Evolutionary conservation across 345 rosid species (phyloP).

Genomic region (Citrus cavaleriei): DNA sequence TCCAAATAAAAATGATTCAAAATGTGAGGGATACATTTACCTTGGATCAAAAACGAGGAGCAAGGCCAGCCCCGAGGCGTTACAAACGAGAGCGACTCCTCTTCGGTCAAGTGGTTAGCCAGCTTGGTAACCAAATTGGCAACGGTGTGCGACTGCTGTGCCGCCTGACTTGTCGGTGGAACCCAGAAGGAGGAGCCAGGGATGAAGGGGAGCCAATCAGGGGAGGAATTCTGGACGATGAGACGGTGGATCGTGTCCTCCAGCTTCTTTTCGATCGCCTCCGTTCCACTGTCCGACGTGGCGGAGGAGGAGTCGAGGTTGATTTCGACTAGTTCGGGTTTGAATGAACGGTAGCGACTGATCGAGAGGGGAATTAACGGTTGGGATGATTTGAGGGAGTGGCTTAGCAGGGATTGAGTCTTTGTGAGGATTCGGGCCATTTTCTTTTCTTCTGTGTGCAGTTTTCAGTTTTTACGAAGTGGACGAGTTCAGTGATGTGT

Average conservation of each 20-base stretch:
- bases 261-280: slow-evolving; percentile 18
- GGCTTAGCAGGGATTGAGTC: not conserved
- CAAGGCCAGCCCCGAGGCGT: slow-evolving; percentile 44
- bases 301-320: slow-evolving; percentile 7
- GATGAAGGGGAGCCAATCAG: slow-evolving; percentile 48
- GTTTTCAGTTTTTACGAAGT: not conserved
- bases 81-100: slow-evolving; percentile 29
- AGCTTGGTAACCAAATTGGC: slow-evolving; percentile 23
- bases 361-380: not conserved
- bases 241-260: slow-evolving; percentile 35
- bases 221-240: slow-evolving; percentile 35
- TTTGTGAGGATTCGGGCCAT: not conserved
- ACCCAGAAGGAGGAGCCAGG: slow-evolving; percentile 56
- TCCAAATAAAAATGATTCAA: not conserved
- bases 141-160: slow-evolving; percentile 13
- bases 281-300: not conserved
- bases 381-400: not conserved
- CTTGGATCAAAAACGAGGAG: slow-evolving; percentile 30
- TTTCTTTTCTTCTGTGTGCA: not conserved
- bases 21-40: not conserved
- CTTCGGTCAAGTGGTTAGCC: slow-evolving; percentile 28
- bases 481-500: not conserved
- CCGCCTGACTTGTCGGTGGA: slow-evolving; percentile 21
- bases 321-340: slow-evolving; percentile 14
- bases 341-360: slow-evolving; percentile 4